A percentile compares a stretch with the other conserved stretches of the same genome.
Evolutionary conservation across 1,284 basidiomycete species (phyloP).

Genomic region (Moniliella sp.): DNA sequence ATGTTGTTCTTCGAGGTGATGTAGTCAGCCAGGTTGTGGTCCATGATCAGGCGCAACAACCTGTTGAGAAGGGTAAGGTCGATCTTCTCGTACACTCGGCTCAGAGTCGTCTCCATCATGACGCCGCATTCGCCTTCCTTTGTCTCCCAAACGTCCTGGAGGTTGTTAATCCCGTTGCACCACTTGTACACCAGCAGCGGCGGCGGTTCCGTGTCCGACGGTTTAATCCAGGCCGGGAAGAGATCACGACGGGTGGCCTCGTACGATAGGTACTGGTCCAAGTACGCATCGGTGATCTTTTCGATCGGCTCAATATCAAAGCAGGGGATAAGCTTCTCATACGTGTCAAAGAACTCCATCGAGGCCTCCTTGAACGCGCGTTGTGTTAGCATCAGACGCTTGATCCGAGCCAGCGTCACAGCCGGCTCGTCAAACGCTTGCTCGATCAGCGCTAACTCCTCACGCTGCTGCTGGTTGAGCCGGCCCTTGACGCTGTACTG

Average conservation of each 20-base stretch:
- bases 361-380: constrained; percentile 32
- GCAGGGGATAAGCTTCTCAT: constrained; percentile 25
- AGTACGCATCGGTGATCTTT: constrained; percentile 33
- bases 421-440: constrained; percentile 34
- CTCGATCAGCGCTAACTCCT: constrained; percentile 32
- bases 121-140: constrained; percentile 31
- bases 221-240: constrained; percentile 34
- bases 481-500: constrained; percentile 31
- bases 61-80: constrained; percentile 32
- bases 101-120: constrained; percentile 32
- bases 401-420: constrained; percentile 32
- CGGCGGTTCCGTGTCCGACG: constrained; percentile 29
- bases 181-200: constrained; percentile 34
- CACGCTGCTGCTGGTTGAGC: constrained; percentile 31
- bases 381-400: constrained; percentile 32
- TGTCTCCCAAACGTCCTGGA: constrained; percentile 28
- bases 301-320: constrained; percentile 34
- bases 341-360: constrained; percentile 33
- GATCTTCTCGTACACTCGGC: constrained; percentile 32
- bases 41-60: constrained; percentile 32
- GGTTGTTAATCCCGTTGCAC: constrained; percentile 33
- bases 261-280: constrained; percentile 32
- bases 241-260: constrained; percentile 33
- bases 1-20: constrained; percentile 34
- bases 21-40: constrained; percentile 29